A percentile compares a stretch with the other conserved stretches of the same genome.
These are phyloP conservation scores for Pelargonium citronellum DNA, from an alignment of 441 rosid genomes.

Conservation along the genomic window DNA sequence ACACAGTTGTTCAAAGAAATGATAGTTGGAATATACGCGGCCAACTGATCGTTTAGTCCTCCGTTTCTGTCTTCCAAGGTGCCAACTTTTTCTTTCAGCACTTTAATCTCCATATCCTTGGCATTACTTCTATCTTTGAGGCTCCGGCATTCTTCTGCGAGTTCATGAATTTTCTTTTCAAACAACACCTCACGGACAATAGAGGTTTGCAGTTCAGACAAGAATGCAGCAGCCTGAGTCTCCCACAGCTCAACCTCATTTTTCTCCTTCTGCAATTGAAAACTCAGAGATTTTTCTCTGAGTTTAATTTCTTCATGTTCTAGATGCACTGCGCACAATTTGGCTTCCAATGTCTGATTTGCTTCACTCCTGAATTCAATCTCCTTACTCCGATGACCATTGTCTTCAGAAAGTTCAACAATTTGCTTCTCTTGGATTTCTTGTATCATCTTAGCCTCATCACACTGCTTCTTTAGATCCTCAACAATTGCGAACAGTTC, in stretches of 20 bases:
- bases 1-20: conserved; percentile 52
- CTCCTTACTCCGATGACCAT: conserved; percentile 44
- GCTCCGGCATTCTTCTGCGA: conserved; percentile 37
- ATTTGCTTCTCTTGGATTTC: conserved; percentile 51
- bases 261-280: conserved; percentile 42
- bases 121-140: conserved; percentile 35
- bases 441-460: conserved; percentile 39
- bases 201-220: conserved; percentile 51
- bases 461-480: conserved; percentile 46
- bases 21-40: conserved; percentile 46
- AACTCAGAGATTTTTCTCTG: conserved; percentile 47
- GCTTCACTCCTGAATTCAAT: conserved; percentile 29
- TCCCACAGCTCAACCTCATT: conserved; percentile 50
- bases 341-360: conserved; percentile 41
- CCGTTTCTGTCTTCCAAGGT: conserved; percentile 53
- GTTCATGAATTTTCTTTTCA: conserved; percentile 52
- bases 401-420: conserved; percentile 44
- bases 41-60: conserved; percentile 47
- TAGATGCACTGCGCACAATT: conserved; percentile 33
- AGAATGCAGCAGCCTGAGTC: conserved; percentile 42
- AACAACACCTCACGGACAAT: conserved; percentile 48
- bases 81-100: conserved; percentile 49
- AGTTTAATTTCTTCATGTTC: conserved; percentile 44
- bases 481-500: conserved; percentile 41
- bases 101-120: conserved; percentile 44